Percentiles rank a stretch among this genome's conserved stretches.
These are phyloP conservation scores for Suillus fuscotomentosus DNA, from an alignment of 768 basidiomycete genomes.

Conservation along the genomic window DNA sequence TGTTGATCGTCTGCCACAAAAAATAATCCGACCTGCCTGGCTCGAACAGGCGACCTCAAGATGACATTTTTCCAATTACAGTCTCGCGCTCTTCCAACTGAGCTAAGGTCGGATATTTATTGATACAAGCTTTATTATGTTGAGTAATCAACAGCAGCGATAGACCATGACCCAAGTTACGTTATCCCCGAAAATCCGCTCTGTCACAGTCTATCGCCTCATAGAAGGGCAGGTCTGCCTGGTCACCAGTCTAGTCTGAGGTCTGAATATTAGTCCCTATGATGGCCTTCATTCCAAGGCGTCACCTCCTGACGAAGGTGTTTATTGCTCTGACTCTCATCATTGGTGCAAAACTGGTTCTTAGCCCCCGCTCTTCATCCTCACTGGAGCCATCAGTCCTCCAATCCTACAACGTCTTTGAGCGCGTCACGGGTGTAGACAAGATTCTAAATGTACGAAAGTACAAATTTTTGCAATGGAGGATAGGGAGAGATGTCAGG, in stretches of 20 bases:
- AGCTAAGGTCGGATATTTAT: slow-evolving; percentile 41
- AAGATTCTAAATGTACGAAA: slow-evolving; percentile 86
- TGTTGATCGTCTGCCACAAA: not conserved
- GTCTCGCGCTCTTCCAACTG: slow-evolving; percentile 53
- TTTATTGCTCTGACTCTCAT: slow-evolving; percentile 18
- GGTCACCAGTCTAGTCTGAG: not conserved
- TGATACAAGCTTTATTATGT: rapidly evolving
- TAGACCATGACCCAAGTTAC: not conserved
- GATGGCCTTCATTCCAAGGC: slow-evolving; percentile 32
- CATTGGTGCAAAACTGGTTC: slow-evolving; percentile 18
- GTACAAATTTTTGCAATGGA: slow-evolving; percentile 82
- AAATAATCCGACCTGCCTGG: slow-evolving; percentile 53
- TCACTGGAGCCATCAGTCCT: slow-evolving; percentile 32
- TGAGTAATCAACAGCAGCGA: not conserved
- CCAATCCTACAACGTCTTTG: slow-evolving; percentile 58
- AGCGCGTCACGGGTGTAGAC: slow-evolving; percentile 64
- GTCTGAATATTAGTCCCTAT: not conserved
- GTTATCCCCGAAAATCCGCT: too few relatives aligned
- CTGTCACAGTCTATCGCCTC: too few relatives aligned
- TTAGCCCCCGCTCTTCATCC: slow-evolving; percentile 15
- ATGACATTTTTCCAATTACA: slow-evolving; percentile 40
- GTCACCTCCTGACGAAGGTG: slow-evolving; percentile 24
- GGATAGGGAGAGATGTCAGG: slow-evolving; percentile 84
- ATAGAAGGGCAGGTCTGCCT: too few relatives aligned
- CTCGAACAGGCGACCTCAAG: slow-evolving; percentile 63